Base-by-base conservation (phyloP, 148 eudicot species). In the Amaranthus cruentus region DNA sequence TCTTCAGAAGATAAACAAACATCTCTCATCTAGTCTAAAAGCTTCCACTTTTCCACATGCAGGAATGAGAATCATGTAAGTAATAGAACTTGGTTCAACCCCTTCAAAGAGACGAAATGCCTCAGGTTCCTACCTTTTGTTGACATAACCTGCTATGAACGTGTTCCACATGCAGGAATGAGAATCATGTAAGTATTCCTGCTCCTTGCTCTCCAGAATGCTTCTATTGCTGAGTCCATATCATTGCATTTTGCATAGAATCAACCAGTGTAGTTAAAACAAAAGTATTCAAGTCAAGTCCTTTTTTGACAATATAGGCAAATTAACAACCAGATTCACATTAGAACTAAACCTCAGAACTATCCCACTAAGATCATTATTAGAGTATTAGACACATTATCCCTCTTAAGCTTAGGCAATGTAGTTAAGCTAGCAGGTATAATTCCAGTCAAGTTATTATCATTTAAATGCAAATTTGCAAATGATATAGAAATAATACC, bases 201-300 rank as follows among this genome's bases (percentile, higher is more conserved):
- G 57, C 75, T 78, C 68, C 78, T 58, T 13, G 73, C 72, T 69
- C 83, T 82, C 82, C 80, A 80, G 77, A 85, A 85, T 38, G 84
- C 78, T 74, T 85, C 72, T 42, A 66, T 64, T 46, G 91, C 91
- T 66, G 77, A 77, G 57, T 75, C 72, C 43, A 82, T 75, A 43
- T 84, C 84, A 55, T 63, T 15, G 64, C 87, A 84, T 79, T 88
- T 88, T 13, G 86, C 83, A 53, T 88, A 88, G 87, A 81, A 68
- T 84, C 86, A 75, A 88, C 82, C 81, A 86, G 72, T 55, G 87
- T 78, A 82, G 83, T 81, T 44, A 84, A 79, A 71, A 88, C 88
- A 70, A 78, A 88, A 4, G 81, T 58, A 66, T 84, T 84, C 49
- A 79, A 67, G 64, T 82, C 80, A 9, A 84, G 65, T 6, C 66